Percentiles rank a stretch among this genome's conserved stretches.
Conservation (phyloP, 495 filamentous ascomycete species). For the Daldinia caldariorum region DNA sequence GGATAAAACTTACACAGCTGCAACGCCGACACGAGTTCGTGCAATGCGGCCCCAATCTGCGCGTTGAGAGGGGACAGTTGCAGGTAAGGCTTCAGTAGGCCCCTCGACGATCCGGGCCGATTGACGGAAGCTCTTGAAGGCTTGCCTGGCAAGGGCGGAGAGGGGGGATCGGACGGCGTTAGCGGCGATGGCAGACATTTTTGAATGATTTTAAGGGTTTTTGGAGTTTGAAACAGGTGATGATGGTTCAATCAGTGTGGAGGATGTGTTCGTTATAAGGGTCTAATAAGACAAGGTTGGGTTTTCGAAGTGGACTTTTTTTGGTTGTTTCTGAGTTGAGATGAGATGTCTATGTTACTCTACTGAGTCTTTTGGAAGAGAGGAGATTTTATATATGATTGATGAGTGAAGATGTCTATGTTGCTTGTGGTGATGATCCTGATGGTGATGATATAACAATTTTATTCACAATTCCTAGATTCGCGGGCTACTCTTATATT, state of each 20-base stretch:
- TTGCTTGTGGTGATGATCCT: not conserved
- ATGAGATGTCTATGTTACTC: conserved; percentile 39
- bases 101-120: conserved; percentile 34
- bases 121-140: conserved; percentile 37
- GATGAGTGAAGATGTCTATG: conserved; percentile 19
- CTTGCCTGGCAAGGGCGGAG: conserved; percentile 35
- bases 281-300: conserved; percentile 37
- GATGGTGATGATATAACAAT: conserved; percentile 8
- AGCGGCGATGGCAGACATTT: conserved; percentile 31
- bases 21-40: conserved; percentile 22
- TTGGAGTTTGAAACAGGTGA: not conserved
- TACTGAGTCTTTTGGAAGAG: conserved; percentile 2
- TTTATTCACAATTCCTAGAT: conserved; percentile 10
- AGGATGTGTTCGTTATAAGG: conserved; percentile 1
- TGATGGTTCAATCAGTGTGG: not conserved
- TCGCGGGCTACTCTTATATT: conserved; percentile 27
- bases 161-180: conserved; percentile 31
- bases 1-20: conserved; percentile 30
- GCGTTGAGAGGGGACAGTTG: conserved; percentile 3
- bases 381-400: conserved; percentile 2
- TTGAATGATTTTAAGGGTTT: conserved; percentile 6
- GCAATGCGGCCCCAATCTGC: conserved; percentile 44
- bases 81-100: conserved; percentile 29
- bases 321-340: conserved; percentile 9
- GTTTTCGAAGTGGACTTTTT: conserved; percentile 20